Percentiles rank a stretch among this genome's conserved stretches.
Evolutionary conservation across 2,329 filamentous ascomycete genomes (phyloP).

Genomic region (Aspergillus luchuensis): DNA sequence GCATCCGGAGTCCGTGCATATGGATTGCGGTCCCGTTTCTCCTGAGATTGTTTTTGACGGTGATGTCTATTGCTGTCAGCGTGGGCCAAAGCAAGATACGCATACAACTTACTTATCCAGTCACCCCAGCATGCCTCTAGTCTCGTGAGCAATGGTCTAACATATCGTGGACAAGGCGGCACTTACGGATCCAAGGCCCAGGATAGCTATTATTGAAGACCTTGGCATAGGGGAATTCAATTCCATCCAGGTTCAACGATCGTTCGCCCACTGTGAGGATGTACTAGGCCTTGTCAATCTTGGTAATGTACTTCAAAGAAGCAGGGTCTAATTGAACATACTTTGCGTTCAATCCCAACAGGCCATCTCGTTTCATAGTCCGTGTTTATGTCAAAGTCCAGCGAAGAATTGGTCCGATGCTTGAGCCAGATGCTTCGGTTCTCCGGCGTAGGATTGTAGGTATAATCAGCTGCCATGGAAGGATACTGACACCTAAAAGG

Average conservation of each 20-base stretch:
- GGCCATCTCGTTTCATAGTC: constrained; percentile 1
- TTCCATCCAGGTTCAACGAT: background rate
- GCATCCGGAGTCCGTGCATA: constrained; percentile 7
- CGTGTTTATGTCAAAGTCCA: constrained; percentile 4
- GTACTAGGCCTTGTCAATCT: background rate
- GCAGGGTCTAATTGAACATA: background rate
- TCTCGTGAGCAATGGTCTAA: background rate
- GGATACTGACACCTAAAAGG: constrained; percentile 3
- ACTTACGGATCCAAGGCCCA: constrained; percentile 14
- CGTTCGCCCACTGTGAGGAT: constrained; percentile 1
- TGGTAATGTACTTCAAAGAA: no score
- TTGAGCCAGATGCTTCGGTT: constrained; percentile 4
- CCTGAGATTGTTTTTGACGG: constrained; percentile 6
- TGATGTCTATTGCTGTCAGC: background rate
- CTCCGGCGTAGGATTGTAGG: background rate
- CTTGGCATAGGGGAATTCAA: background rate
- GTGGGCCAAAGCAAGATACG: background rate
- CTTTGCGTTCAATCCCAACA: background rate
- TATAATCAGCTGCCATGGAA: constrained; percentile 2
- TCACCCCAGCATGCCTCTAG: constrained; percentile 14
- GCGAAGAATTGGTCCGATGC: background rate
- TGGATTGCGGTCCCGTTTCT: constrained; percentile 12
- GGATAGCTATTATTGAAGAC: constrained; percentile 4
- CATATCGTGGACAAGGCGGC: no score
- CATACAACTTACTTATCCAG: background rate